Conservation (phyloP, 2,329 filamentous ascomycete species). For the Trichoderma atrobrunneum region DNA sequence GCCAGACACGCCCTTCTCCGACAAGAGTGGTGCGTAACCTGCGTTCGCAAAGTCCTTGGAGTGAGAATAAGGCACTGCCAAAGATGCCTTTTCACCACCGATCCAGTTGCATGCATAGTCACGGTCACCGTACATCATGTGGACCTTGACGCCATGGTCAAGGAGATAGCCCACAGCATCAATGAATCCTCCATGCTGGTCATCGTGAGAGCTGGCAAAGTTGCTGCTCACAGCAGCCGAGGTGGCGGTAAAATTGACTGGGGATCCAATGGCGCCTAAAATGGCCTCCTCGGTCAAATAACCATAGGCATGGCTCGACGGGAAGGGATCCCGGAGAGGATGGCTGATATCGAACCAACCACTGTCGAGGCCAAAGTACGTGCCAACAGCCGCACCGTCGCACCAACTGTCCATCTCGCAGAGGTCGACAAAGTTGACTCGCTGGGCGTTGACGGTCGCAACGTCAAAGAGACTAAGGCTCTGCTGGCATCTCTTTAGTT, state of each 20-base stretch:
- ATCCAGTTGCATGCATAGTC: conserved; percentile 64
- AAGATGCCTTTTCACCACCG: conserved; percentile 67
- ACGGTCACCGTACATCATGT: conserved; percentile 65
- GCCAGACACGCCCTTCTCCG: conserved; percentile 62
- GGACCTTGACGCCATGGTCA: conserved; percentile 62
- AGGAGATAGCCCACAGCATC: conserved; percentile 57
- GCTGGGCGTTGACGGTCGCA: conserved; percentile 39
- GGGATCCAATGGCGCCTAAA: conserved; percentile 58
- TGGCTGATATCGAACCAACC: conserved; percentile 62
- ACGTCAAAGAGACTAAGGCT: conserved; percentile 51
- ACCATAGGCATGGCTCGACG: conserved; percentile 56
- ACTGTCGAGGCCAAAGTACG: conserved; percentile 54
- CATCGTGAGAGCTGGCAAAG: conserved; percentile 61
- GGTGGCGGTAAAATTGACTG: conserved; percentile 54
- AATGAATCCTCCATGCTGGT: conserved; percentile 50
- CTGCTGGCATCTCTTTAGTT: conserved; percentile 50
- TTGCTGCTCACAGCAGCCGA: conserved; percentile 43
- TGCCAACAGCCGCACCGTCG: conserved; percentile 51
- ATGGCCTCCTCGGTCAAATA: conserved; percentile 60
- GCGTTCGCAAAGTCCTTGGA: conserved; percentile 50
- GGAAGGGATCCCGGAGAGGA: conserved; percentile 57
- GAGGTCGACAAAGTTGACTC: conserved; percentile 29
- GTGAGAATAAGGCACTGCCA: conserved; percentile 55
- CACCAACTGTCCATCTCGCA: conserved; percentile 51
- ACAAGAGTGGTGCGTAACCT: conserved; percentile 67